A percentile compares a stretch with the other conserved stretches of the same genome.
Evolutionary conservation across 163 green algal genomes (phyloP).

Genomic region (Trebouxiophyceae sp.): DNA sequence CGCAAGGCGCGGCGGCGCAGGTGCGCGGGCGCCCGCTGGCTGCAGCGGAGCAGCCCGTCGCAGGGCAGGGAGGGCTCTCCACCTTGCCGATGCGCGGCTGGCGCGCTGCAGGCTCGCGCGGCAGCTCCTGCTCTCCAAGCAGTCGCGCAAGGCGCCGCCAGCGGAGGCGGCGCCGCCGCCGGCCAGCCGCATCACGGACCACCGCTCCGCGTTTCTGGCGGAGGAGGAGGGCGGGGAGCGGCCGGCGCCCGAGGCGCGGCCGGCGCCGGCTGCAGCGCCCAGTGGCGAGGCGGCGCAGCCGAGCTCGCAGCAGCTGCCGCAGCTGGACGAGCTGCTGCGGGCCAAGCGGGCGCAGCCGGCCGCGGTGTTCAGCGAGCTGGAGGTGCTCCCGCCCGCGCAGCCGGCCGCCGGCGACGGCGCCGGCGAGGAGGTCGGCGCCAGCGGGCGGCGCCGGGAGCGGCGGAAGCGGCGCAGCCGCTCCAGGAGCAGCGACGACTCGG

Average conservation of each 20-base stretch:
- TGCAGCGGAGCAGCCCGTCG: too few relatives aligned
- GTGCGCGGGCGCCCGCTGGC: too few relatives aligned
- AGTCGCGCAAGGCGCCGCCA: constrained; percentile 2
- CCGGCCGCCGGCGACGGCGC: neutral
- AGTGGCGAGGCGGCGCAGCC: neutral
- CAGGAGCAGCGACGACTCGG: neutral
- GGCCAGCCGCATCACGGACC: constrained; percentile 2
- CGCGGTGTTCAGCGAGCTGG: neutral
- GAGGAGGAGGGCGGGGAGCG: neutral
- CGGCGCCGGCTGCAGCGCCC: neutral
- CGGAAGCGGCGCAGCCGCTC: neutral
- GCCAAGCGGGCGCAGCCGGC: neutral
- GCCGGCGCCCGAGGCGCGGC: neutral
- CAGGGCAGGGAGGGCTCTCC: too few relatives aligned
- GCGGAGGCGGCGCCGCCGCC: neutral
- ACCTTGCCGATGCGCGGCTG: too few relatives aligned
- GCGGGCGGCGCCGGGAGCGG: neutral
- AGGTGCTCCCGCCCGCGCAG: neutral
- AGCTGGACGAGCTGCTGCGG: constrained; percentile 4
- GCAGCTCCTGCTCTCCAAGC: constrained; percentile 3
- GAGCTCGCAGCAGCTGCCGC: neutral
- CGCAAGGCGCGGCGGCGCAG: too few relatives aligned
- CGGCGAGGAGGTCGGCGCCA: neutral
- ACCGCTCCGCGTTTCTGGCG: constrained; percentile 8
- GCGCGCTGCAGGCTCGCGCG: constrained; percentile 9